Percentiles rank a stretch among this genome's conserved stretches.
Conservation (phyloP, 129 eudicot species). For the Tanacetum coccineum region DNA sequence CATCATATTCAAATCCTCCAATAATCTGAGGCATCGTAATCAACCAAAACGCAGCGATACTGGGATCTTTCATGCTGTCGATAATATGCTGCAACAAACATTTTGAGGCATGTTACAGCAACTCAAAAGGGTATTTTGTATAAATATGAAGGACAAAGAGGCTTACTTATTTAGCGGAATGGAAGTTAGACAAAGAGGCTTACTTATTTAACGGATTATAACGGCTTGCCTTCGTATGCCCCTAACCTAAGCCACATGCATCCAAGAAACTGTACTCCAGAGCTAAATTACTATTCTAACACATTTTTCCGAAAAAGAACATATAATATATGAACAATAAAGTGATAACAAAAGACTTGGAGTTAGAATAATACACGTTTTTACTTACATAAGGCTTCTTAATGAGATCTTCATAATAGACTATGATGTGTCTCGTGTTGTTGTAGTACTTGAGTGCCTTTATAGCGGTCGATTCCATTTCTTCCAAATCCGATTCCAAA, state of each 20-base stretch:
- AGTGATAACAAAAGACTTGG: neutral
- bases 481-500: conserved; percentile 32
- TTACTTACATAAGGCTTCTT: conserved; percentile 50
- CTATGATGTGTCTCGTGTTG: conserved; percentile 62
- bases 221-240: too few species aligned
- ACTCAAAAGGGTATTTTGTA: too few species aligned
- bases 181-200: too few species aligned
- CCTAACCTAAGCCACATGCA: too few species aligned
- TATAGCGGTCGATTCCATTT: conserved; percentile 31
- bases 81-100: conserved; percentile 63
- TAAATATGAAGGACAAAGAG: too few species aligned
- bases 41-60: conserved; percentile 96
- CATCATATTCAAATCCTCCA: conserved; percentile 88
- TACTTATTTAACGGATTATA: too few species aligned
- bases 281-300: too few species aligned
- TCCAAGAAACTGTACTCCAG: too few species aligned
- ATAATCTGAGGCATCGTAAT: conserved; percentile 84
- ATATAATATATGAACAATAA: too few species aligned
- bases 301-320: too few species aligned
- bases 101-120: neutral
- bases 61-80: conserved; percentile 94
- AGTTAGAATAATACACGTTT: neutral
- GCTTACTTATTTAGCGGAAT: too few species aligned
- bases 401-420: conserved; percentile 70
- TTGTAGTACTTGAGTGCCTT: conserved; percentile 63